Percentiles rank a stretch among this genome's conserved stretches.
phyloP scores from a whole-genome alignment of 73 alveolate genomes.

The Breviolum minutum region DNA sequence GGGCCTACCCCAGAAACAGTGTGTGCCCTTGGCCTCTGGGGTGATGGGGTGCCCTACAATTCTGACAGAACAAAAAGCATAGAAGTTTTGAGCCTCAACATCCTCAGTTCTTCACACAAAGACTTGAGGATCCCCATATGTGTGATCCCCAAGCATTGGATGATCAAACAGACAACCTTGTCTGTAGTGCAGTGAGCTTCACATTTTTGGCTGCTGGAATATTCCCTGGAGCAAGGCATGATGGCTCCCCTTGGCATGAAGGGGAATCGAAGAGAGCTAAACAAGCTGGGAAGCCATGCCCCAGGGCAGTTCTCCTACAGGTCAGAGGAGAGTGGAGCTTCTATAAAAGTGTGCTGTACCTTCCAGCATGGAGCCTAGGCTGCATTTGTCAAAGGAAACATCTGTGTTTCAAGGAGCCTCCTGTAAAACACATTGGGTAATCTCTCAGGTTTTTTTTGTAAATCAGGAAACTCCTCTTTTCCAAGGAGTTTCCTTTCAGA shows the following conservation, averaged over 20 bases:
- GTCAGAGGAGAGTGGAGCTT: constrained; percentile 5
- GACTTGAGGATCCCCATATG: constrained; percentile 1
- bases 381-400: not conserved
- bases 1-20: not conserved
- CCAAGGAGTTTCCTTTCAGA: too few species aligned
- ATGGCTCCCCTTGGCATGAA: constrained; percentile 7
- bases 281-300: not conserved
- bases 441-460: too few species aligned
- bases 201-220: not conserved
- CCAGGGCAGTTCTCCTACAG: not conserved
- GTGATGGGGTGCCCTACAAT: not conserved
- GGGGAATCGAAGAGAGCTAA: not conserved
- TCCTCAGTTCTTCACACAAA: not conserved
- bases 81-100: not conserved
- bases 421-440: too few species aligned
- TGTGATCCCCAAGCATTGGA: not conserved
- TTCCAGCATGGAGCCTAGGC: constrained; percentile 15
- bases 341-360: not conserved
- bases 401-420: too few species aligned
- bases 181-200: not conserved
- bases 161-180: not conserved
- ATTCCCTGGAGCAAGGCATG: not conserved
- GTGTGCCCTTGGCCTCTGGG: not conserved
- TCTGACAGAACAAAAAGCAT: not conserved
- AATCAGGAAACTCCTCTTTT: too few species aligned